These are phyloP conservation scores for Thuja plicata DNA, from an alignment of 83 land plant species.

Conservation along the genomic window DNA sequence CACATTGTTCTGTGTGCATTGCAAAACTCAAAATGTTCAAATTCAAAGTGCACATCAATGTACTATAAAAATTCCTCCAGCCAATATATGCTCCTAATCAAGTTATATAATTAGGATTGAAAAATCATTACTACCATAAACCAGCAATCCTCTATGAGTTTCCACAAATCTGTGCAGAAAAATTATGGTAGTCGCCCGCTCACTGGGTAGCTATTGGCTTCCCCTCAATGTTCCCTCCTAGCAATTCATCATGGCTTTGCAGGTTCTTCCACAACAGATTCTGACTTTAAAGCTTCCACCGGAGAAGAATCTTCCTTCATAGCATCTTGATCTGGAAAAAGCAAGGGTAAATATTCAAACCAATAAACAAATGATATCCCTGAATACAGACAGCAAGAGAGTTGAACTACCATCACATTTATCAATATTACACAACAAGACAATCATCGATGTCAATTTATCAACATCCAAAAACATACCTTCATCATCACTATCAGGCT, in stretches of 20 bases:
- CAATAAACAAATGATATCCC: too few species aligned
- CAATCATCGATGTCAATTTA: not conserved
- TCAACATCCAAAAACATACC: constrained; percentile 26
- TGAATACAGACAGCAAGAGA: too few species aligned
- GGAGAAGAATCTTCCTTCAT: constrained; percentile 13
- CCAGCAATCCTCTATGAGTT: not conserved
- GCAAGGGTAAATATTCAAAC: not conserved
- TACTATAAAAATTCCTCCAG: not conserved
- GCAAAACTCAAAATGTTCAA: not conserved
- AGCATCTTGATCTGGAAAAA: constrained; percentile 10
- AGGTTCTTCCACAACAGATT: not conserved
- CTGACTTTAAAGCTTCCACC: not conserved
- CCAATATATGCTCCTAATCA: not conserved
- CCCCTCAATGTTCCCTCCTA: not conserved
- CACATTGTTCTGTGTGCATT: not conserved
- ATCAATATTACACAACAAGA: not conserved
- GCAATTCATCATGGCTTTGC: not conserved
- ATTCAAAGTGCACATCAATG: not conserved
- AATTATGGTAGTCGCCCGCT: not conserved
- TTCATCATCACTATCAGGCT: constrained; percentile 79
- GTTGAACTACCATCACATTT: not conserved
- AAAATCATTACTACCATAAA: not conserved
- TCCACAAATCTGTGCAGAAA: not conserved
- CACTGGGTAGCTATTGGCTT: not conserved
- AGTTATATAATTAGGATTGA: not conserved